phyloP scores from a whole-genome alignment of 805 yeast species.

The Kuraishia piskuri region DNA sequence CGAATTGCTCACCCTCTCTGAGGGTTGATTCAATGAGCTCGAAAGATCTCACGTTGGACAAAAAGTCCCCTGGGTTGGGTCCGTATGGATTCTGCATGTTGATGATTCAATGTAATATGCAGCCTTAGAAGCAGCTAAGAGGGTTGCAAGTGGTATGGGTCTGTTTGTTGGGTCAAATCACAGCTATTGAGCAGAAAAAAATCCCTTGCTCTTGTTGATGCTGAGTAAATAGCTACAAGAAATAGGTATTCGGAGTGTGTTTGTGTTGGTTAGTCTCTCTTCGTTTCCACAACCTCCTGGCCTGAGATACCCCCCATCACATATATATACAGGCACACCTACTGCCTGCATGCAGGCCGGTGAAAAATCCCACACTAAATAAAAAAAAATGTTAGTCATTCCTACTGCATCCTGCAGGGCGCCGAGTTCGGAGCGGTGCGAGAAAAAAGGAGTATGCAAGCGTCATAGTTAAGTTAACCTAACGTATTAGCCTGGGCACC shows the following conservation, averaged over 20 bases:
- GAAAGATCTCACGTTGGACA: slow-evolving; percentile 83
- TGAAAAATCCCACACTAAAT: neutral
- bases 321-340: neutral
- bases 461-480: neutral
- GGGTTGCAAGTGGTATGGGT: neutral
- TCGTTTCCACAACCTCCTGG: neutral
- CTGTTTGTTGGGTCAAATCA: neutral
- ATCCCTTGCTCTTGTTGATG: no score
- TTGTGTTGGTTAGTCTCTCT: neutral
- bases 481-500: no score
- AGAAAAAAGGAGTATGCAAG: neutral
- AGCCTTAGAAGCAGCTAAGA: neutral
- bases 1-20: slow-evolving; percentile 98
- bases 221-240: neutral
- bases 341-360: neutral
- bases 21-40: slow-evolving; percentile 92
- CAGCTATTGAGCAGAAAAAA: neutral
- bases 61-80: slow-evolving; percentile 86
- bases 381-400: neutral
- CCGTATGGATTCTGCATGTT: slow-evolving; percentile 71
- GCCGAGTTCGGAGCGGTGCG: neutral
- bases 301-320: neutral
- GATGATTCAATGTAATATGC: neutral
- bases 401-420: neutral
- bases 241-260: neutral